Base-by-base conservation (phyloP, 1,284 basidiomycete species). In the Cutaneotrichosporon sp. region DNA sequence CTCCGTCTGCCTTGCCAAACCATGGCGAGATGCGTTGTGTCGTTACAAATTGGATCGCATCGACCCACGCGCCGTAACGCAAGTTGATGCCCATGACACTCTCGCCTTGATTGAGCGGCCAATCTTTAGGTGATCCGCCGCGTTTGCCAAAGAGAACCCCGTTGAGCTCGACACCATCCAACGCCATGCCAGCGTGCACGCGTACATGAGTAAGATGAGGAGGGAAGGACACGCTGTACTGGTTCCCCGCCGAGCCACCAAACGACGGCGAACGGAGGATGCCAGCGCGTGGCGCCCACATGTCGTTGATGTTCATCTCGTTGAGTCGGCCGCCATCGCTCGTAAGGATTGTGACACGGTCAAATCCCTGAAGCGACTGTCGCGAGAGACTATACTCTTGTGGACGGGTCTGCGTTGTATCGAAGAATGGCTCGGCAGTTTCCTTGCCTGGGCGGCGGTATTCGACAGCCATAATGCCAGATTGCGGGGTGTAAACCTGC, bases 341-440 rank as follows among this genome's bases (percentile, higher is more conserved):
- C 80, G 98, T 97, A 79, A 98, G 97, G 75, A 98, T 88, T 76
- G 98, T 94, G 62, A 98, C 97, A 72, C 97, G 92, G 64, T 98
- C 94, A 20, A 97, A 80, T 77, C 97, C 88, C 8, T 21, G 7
- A 1, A 52, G 39, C 21, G 17, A 36, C 20, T 41, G 17, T 14
- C 45, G 44, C 5, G 45, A 22, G 12, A 51, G n/a, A 8, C 17
- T 18, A 17, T 45, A 45, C 10, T 30, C 26, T 30, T 44, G 18
- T 18, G 44, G 35, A 18, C n/a, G 15, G 0, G 14, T 12, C 21
- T 46, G 37, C 4, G 30, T 17, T 1, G 49, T 35, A 20, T 54
- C 52, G 23, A 39, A 14, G 20, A 33, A 54, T 12, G 34, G 23
- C n/a, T 54, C 52, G 1, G 52, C 52, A 15, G 52, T 54, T 41